Base-by-base conservation (phyloP, 352 stramenopile genomes). In the Pythium rishiriense region DNA sequence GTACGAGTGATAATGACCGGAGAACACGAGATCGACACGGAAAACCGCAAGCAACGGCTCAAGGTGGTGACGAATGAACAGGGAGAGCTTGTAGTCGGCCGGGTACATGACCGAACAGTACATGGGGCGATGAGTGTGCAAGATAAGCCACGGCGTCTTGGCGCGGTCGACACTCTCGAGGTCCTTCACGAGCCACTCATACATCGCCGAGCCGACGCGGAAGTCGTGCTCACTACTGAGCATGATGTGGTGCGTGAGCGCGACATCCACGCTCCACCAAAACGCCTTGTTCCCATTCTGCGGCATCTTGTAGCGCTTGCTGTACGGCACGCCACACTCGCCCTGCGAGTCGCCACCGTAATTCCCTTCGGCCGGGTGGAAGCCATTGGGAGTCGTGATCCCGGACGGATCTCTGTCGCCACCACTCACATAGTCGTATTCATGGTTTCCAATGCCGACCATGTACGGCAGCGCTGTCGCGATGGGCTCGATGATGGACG, bases 401-500 rank as follows among this genome's bases (percentile, higher is more conserved):
- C 73, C 79, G 72, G 81, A 57, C 78, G 70, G 55, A 41, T 78
- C 67, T 21, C 71, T 56, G n/a, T 39, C 64, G 17, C 73, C 67
- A 7, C 68, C 69, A 22, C 25, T 49, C 2, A 68, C 24, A 45
- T 81, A 82, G 62, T 78, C 74, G 60, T 79, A 82, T 47, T 82
- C 74, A 54, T 82, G 72, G 53, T 82, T 82, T 0, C 71, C 74
- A 19, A 82, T 62, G 2, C 43, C 64, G 12, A 79, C 71, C 75
- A 87, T 78, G 78, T 89, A 62, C 82, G 90, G 85, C 2, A 96
- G 68, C 22, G 59, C 58, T 9, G 76, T 73, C 5, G 88, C 75
- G 66, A 93, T 81, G 1, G 81, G 74, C 71, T 92, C 58, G 53
- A 96, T 82, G 58, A 96, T 76, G 15, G 81, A 56, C n/a, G 83